phyloP scores from a whole-genome alignment of 1,284 basidiomycete genomes.

The Ceratobasidium sp. region DNA sequence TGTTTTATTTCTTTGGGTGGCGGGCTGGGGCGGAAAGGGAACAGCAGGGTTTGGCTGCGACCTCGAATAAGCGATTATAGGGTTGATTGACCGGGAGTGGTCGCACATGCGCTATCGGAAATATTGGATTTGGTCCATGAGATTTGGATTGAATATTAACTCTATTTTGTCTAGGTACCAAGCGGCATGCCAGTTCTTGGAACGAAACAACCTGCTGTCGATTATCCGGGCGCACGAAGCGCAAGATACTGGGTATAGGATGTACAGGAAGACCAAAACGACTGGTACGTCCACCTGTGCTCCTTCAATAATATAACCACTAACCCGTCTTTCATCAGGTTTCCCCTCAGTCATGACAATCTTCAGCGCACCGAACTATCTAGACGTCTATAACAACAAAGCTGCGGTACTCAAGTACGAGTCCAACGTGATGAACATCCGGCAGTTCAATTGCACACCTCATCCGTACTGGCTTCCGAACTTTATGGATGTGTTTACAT shows the following conservation, averaged over 20 bases:
- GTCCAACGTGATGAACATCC: constrained; percentile 95
- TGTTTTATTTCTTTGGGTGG: background rate
- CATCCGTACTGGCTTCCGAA: constrained; percentile 98
- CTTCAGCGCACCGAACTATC: constrained; percentile 95
- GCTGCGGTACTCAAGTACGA: constrained; percentile 97
- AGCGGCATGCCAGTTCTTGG: constrained; percentile 93
- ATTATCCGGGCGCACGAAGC: constrained; percentile 96
- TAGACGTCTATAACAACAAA: constrained; percentile 97
- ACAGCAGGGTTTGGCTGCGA: no score
- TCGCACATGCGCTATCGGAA: background rate
- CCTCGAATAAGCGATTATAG: no score
- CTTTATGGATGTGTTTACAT: constrained; percentile 99
- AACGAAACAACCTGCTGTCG: constrained; percentile 92
- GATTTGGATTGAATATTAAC: background rate
- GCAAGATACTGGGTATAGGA: constrained; percentile 96
- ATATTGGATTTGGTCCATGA: background rate
- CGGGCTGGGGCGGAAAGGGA: background rate
- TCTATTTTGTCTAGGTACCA: constrained; percentile 75
- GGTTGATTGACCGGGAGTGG: no score
- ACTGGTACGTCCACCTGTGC: no score
- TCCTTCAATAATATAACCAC: background rate
- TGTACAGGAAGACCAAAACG: constrained; percentile 97
- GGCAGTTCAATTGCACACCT: constrained; percentile 95
- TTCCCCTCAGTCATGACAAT: constrained; percentile 97
- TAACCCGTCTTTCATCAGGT: constrained; percentile 52